Evolutionary conservation across 1,139 yeast genomes (phyloP).

Genomic region (Chernovozyma aurita): DNA sequence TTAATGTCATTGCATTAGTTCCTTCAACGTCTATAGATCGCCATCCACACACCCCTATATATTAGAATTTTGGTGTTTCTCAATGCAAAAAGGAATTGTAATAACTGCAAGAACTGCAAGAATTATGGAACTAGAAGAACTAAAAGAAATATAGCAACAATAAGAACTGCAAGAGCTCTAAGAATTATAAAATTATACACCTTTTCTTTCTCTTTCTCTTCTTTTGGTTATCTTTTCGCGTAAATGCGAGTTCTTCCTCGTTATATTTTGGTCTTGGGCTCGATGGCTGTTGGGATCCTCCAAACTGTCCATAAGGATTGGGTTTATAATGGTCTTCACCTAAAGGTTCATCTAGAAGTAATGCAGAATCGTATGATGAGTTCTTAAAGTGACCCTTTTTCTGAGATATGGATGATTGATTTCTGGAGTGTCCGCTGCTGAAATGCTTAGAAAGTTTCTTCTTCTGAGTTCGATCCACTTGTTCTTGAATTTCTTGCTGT

Average conservation of each 20-base stretch:
- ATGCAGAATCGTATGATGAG: slow-evolving; percentile 32
- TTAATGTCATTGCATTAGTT: too few relatives aligned
- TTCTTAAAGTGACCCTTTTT: slow-evolving; percentile 35
- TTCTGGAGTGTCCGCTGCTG: slow-evolving; percentile 21
- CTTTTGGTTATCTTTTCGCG: slow-evolving; percentile 28
- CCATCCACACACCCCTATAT: too few relatives aligned
- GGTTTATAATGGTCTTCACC: slow-evolving; percentile 28
- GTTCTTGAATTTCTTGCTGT: slow-evolving; percentile 33
- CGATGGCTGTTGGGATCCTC: slow-evolving; percentile 5
- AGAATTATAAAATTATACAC: slow-evolving; percentile 37
- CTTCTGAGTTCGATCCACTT: slow-evolving; percentile 30
- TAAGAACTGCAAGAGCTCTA: too few relatives aligned
- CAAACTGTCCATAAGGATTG: slow-evolving; percentile 31
- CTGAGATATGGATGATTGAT: slow-evolving; percentile 19
- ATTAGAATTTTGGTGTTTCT: too few relatives aligned
- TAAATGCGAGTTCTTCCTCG: slow-evolving; percentile 42
- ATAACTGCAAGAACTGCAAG: too few relatives aligned
- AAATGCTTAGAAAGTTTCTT: slow-evolving; percentile 33
- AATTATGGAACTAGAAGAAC: too few relatives aligned
- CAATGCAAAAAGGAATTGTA: too few relatives aligned
- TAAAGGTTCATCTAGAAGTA: slow-evolving; percentile 37
- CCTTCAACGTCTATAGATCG: too few relatives aligned
- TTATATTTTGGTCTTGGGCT: slow-evolving; percentile 19
- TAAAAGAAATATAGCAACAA: too few relatives aligned
- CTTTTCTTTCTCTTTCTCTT: slow-evolving; percentile 17